phyloP scores from a whole-genome alignment of 2,329 filamentous ascomycete genomes.

The Didymella segeticola region DNA sequence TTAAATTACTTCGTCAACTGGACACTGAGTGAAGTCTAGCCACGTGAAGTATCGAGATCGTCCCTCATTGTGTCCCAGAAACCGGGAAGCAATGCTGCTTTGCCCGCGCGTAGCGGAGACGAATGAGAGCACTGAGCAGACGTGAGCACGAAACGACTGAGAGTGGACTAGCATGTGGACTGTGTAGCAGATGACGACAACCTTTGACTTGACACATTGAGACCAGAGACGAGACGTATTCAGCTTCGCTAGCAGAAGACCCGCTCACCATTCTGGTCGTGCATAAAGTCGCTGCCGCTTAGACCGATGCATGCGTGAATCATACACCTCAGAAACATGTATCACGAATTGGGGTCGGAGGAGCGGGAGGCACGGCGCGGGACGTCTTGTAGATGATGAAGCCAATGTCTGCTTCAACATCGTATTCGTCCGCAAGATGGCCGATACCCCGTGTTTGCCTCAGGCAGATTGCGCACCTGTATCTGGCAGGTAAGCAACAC shows the following conservation, averaged over 20 bases:
- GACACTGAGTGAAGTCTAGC: conserved; percentile 17
- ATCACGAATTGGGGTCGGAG: conserved; percentile 23
- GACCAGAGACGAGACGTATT: conserved; percentile 23
- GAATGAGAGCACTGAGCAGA: conserved; percentile 25
- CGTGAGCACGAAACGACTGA: conserved; percentile 34
- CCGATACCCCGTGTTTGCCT: background rate
- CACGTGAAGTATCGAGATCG: conserved; percentile 23
- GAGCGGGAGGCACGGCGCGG: conserved; percentile 33
- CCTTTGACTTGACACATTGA: conserved; percentile 31
- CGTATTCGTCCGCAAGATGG: background rate
- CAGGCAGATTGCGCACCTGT: background rate
- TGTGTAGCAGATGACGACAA: conserved; percentile 26
- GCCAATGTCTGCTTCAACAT: background rate
- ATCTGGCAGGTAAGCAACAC: background rate
- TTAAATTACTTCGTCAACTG: conserved; percentile 21
- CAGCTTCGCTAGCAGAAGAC: conserved; percentile 26
- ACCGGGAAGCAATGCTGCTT: conserved; percentile 30
- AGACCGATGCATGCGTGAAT: conserved; percentile 36
- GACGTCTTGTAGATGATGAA: conserved; percentile 21
- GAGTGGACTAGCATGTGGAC: conserved; percentile 29
- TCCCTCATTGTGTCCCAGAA: conserved; percentile 28
- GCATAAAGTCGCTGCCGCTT: conserved; percentile 34
- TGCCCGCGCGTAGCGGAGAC: conserved; percentile 24
- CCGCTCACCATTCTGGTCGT: conserved; percentile 21
- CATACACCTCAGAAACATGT: conserved; percentile 41